Conservation (phyloP, 257 asterid species). For the Solanum virginianum region DNA sequence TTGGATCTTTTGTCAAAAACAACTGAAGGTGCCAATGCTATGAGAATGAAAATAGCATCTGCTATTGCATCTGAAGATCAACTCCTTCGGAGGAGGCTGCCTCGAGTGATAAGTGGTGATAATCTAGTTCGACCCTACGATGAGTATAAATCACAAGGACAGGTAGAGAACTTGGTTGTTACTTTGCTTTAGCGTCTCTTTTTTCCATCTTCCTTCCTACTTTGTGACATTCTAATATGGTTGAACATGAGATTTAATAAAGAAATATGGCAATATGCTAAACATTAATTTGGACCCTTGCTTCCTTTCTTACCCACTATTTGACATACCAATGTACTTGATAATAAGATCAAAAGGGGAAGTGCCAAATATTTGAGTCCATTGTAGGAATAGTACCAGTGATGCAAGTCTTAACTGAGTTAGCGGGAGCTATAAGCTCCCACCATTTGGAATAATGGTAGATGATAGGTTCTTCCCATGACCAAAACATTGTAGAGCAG, state of each 20-base stretch:
- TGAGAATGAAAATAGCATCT: constrained; percentile 95
- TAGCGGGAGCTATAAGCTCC: neutral
- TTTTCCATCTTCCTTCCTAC: neutral
- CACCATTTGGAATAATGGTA: neutral
- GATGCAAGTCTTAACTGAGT: neutral
- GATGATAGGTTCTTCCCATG: neutral
- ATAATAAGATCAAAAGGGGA: neutral
- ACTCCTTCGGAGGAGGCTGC: constrained; percentile 81
- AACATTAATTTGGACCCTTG: neutral
- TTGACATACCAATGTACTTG: neutral
- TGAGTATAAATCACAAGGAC: constrained; percentile 88
- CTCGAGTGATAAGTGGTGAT: constrained; percentile 92
- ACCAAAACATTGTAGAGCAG: neutral
- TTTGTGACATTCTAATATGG: neutral
- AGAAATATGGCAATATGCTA: neutral
- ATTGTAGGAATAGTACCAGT: neutral
- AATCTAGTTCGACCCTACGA: constrained; percentile 89
- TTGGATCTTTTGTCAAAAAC: constrained; percentile 94
- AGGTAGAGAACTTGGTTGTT: constrained; percentile 34
- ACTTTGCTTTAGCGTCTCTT: neutral
- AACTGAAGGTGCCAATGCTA: constrained; percentile 98
- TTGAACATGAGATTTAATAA: neutral
- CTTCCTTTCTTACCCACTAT: neutral
- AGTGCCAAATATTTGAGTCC: neutral
- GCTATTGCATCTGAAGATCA: constrained; percentile 98